Evolutionary conservation across 768 basidiomycete species (phyloP).

Genomic region (Lyophyllum semitale): DNA sequence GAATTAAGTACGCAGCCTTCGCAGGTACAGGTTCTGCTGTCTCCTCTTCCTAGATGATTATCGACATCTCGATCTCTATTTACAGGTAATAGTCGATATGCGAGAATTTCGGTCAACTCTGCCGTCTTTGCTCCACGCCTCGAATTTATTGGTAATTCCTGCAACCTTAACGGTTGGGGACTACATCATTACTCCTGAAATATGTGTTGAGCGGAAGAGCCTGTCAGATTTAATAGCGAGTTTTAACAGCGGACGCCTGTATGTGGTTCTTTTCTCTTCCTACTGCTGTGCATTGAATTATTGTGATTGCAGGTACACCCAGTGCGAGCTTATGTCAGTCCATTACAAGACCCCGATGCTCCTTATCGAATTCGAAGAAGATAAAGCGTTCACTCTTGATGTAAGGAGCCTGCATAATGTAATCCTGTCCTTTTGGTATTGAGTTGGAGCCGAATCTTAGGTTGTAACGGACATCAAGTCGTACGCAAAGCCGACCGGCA

Average conservation of each 20-base stretch:
- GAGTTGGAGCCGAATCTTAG: constrained; percentile 30
- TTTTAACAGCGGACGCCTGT: constrained; percentile 94
- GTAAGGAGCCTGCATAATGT: constrained; percentile 52
- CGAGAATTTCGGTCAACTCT: constrained; percentile 94
- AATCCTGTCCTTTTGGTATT: neutral
- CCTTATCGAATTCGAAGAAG: constrained; percentile 96
- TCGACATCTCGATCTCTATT: neutral
- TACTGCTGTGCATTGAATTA: neutral
- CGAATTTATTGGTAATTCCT: constrained; percentile 79
- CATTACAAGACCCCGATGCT: constrained; percentile 94
- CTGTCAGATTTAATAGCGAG: constrained; percentile 89
- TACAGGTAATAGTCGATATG: constrained; percentile 93
- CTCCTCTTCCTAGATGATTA: neutral
- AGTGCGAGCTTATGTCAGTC: constrained; percentile 95
- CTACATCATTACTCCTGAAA: constrained; percentile 93
- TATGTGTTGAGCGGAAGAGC: constrained; percentile 96
- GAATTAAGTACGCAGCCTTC: constrained; percentile 67
- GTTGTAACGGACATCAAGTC: constrained; percentile 66
- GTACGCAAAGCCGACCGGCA: constrained; percentile 61
- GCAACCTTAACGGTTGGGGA: constrained; percentile 94
- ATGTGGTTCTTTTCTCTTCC: constrained; percentile 31
- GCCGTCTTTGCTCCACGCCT: constrained; percentile 86
- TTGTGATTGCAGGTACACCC: constrained; percentile 71
- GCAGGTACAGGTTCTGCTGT: constrained; percentile 39
- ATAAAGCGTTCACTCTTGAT: constrained; percentile 91